These are phyloP conservation scores for Hordeum marinum DNA, from an alignment of 176 grass and related monocot species.

Conservation along the genomic window DNA sequence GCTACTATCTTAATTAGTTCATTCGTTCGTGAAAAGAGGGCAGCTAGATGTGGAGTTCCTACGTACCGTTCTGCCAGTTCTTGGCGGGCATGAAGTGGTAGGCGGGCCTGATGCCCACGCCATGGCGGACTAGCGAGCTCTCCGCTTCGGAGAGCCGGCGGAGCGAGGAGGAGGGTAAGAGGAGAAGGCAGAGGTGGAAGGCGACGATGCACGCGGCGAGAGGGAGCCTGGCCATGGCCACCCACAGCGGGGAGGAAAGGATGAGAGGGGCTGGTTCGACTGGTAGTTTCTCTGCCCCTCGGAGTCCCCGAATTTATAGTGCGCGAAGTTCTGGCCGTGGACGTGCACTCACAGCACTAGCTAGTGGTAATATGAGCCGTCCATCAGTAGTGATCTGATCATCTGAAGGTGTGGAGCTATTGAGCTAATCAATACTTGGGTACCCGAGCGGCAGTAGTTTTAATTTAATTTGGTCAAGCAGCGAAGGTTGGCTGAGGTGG, in stretches of 20 bases:
- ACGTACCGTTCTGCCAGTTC: conserved; percentile 84
- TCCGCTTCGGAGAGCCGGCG: neutral
- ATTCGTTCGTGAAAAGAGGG: neutral
- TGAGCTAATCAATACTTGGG: no score
- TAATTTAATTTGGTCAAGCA: no score
- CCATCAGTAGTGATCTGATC: no score
- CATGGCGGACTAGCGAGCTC: neutral
- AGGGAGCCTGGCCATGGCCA: neutral
- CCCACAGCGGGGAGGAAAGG: neutral
- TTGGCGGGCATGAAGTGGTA: conserved; percentile 87
- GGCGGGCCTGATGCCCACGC: conserved; percentile 35
- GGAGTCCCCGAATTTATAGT: neutral
- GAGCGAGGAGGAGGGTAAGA: neutral
- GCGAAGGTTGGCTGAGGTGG: no score
- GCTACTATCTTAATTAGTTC: neutral
- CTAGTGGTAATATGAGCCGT: no score
- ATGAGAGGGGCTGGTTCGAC: neutral
- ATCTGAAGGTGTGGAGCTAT: no score
- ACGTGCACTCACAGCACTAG: no score
- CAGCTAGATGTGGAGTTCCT: neutral
- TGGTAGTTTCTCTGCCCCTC: neutral
- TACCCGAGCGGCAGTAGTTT: no score
- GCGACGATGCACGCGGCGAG: neutral
- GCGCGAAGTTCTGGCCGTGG: no score
- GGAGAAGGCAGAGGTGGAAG: neutral